These are phyloP conservation scores for Fusarium virguliforme DNA, from an alignment of 2,329 filamentous ascomycete genomes.

Conservation along the genomic window DNA sequence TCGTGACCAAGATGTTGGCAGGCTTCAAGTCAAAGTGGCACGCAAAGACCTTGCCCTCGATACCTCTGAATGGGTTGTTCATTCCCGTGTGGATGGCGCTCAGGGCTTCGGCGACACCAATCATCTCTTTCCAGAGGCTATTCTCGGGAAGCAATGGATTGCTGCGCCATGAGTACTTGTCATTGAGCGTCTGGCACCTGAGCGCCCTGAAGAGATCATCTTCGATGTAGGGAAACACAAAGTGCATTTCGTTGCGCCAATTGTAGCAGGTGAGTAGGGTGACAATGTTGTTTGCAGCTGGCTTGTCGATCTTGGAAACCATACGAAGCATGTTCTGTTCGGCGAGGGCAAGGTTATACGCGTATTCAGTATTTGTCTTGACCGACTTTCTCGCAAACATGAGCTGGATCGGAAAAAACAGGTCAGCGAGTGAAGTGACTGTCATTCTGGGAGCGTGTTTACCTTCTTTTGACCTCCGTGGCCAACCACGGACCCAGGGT, in stretches of 20 bases:
- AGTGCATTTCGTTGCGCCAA: constrained; percentile 6
- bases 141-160: not conserved
- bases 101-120: not conserved
- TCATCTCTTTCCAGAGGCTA: constrained; percentile 12
- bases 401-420: not conserved
- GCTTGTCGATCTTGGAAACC: not conserved
- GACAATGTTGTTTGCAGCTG: constrained; percentile 3
- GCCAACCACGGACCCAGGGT: not conserved
- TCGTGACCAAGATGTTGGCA: constrained; percentile 13
- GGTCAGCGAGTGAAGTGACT: not conserved
- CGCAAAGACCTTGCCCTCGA: not conserved
- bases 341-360: not conserved
- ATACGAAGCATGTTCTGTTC: not conserved
- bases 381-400: not conserved
- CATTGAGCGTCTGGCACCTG: not conserved
- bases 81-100: not conserved
- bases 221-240: constrained; percentile 11
- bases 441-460: not conserved
- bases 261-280: constrained; percentile 11
- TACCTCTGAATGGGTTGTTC: not conserved
- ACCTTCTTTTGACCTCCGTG: not conserved
- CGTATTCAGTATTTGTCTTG: not conserved
- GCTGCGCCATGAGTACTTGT: not conserved
- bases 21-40: constrained; percentile 26
- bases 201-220: not conserved